phyloP scores from a whole-genome alignment of 805 yeast genomes.

The Saccharomycopsis javanensis region DNA sequence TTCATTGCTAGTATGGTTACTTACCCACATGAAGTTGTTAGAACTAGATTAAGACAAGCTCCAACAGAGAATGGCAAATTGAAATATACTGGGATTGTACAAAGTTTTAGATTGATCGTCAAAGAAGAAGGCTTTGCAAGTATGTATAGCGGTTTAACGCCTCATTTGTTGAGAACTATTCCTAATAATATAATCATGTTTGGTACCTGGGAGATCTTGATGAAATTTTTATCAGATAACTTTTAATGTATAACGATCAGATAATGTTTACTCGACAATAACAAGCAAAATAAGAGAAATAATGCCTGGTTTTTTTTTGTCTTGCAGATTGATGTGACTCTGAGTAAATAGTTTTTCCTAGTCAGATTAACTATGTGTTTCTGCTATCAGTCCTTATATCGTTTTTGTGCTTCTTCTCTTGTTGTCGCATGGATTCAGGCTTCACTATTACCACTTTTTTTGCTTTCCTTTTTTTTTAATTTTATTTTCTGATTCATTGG shows the following conservation, averaged over 20 bases:
- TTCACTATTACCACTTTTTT: too few relatives aligned
- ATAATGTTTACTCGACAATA: too few relatives aligned
- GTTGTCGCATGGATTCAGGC: too few relatives aligned
- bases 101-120: conserved; percentile 74
- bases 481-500: too few relatives aligned
- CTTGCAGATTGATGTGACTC: too few relatives aligned
- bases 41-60: conserved; percentile 93
- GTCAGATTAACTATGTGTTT: too few relatives aligned
- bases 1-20: conserved; percentile 86
- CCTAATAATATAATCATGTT: conserved; percentile 98
- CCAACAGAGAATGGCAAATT: conserved; percentile 67
- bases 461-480: too few relatives aligned
- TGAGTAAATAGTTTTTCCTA: too few relatives aligned
- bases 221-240: conserved; percentile 38
- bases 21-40: conserved; percentile 94
- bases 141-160: conserved; percentile 96
- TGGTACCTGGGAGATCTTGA: conserved; percentile 94
- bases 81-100: conserved; percentile 82
- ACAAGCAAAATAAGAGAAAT: too few relatives aligned
- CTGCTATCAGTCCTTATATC: too few relatives aligned
- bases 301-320: too few relatives aligned
- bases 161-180: conserved; percentile 91
- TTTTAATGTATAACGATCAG: not conserved
- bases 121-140: conserved; percentile 89
- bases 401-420: too few relatives aligned